Base-by-base conservation (phyloP, 139 green algal genomes). In the Spirogloea muscicola region DNA sequence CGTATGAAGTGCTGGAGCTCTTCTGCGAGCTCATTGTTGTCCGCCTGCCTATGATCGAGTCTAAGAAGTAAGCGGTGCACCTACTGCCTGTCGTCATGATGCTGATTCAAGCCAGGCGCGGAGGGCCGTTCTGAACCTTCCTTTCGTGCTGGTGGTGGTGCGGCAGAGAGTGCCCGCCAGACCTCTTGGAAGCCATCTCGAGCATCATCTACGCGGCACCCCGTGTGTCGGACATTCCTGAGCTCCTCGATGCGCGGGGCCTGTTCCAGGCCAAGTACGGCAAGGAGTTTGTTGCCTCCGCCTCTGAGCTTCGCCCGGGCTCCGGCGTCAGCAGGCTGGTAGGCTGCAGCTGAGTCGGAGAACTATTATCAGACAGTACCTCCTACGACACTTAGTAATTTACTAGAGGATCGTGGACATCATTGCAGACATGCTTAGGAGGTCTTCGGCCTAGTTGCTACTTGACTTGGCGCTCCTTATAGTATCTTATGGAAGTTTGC, bases 1-100 rank as follows among this genome's bases (percentile, higher is more conserved):
- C 89, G 0, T 96, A 88, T 61, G 91, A 96, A 18, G 86, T 95
- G 1, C 70, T 97, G 55, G 92, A 97, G 84, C 82, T 96, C 36
- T 97, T 93, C 75, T 76, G 93, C 13, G 92, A 96, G 86, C 87
- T 97, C 55, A 68, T 97, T 61, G 72, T 82, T 2, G 87, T 95
- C 33, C 86, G 92, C 0, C 68, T 88, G 21, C 76, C 83, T 38
- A 82, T 97, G 38, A 84, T 97, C 18, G 81, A 90, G 29, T 89
- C 88, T 7, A 29, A 76, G n/a, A 76, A 68, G 67, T 76, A 42
- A 49, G 57, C n/a, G n/a, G n/a, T n/a, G n/a, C n/a, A n/a, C n/a
- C n/a, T n/a, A n/a, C n/a, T n/a, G n/a, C n/a, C n/a, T n/a, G n/a
- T n/a, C n/a, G n/a, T n/a, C n/a, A n/a, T n/a, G n/a, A n/a, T n/a